Evolutionary conservation across 768 basidiomycete species (phyloP).

Genomic region (Tricholoma saponaceum): DNA sequence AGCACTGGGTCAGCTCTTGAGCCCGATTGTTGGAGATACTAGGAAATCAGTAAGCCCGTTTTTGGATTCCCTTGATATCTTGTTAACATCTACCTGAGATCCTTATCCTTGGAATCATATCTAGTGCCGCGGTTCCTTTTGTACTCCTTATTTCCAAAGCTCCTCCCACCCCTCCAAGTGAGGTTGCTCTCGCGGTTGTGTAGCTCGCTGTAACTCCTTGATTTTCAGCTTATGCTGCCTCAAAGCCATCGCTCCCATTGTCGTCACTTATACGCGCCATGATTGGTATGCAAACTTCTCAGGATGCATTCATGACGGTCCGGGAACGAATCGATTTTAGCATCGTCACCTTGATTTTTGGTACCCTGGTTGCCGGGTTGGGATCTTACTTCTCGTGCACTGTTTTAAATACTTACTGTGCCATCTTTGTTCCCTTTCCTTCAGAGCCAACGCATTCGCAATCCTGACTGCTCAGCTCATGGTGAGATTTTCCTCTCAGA

Average conservation of each 20-base stretch:
- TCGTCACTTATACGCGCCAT: conserved; percentile 51
- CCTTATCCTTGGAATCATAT: conserved; percentile 66
- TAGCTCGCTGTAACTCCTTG: conserved; percentile 4
- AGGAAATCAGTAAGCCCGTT: conserved; percentile 51
- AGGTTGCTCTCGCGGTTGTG: conserved; percentile 11
- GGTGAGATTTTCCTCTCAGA: conserved; percentile 34
- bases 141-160: conserved; percentile 53
- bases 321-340: conserved; percentile 70
- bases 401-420: not conserved
- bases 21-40: conserved; percentile 53
- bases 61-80: conserved; percentile 26
- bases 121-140: conserved; percentile 55
- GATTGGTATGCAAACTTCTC: conserved; percentile 36
- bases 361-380: conserved; percentile 59
- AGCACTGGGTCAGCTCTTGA: conserved; percentile 69
- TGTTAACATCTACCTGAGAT: conserved; percentile 37
- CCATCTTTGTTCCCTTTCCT: not conserved
- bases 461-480: conserved; percentile 67
- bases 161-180: conserved; percentile 81
- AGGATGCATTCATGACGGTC: conserved; percentile 52
- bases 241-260: conserved; percentile 53
- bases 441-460: conserved; percentile 58
- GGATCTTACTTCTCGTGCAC: conserved; percentile 19
- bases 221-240: conserved; percentile 58
- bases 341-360: conserved; percentile 58